Base-by-base conservation (phyloP, 1,139 yeast species). In the Hansenula lynferdii region DNA sequence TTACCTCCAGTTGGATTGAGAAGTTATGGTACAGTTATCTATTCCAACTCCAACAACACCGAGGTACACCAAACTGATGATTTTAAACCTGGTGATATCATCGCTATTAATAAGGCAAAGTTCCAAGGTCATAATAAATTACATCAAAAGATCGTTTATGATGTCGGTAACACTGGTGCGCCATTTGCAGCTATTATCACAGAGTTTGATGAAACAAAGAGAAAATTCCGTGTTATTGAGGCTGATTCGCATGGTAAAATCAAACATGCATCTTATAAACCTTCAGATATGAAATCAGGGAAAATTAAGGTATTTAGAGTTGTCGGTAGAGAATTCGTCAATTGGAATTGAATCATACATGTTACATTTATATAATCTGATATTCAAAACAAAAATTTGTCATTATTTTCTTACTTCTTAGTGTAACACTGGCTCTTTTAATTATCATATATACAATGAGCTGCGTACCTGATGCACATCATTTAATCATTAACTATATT, bases 1-100 rank as follows among this genome's bases (percentile, higher is more conserved):
- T 54, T 85, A 19, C 75, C 72, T 24, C 76, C 85, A 1, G 72
- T 86, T 38, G 95, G 86, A 0, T 61, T 65, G 35, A 76, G 82
- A 49, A 73, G 87, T 1, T 85, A 65, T 59, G 97, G 97, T 30
- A 83, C 77, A 0, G 68, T 80, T 3, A 69, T 90, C 35, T 86
- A 84, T 60, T 67, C 70, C 50, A 80, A 80, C 55, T 60, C 74
- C 43, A 77, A 75, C 52, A 77, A 77, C 50, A 69, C 75, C 36
- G 79, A 79, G 29, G 75, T 79, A 12, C 67, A 72, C 17, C 76
- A 75, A 48, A 51, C 65, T 24, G 92, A 80, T 40, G 85, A 79
- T 34, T 75, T 87, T 41, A 72, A 75, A 37, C 80, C 94, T 0
- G 98, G 98, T 42, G 97, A 92, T 57, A 69, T 92, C 15, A 63